phyloP scores from a whole-genome alignment of 2,329 filamentous ascomycete species.

The Botrytis galanthina region DNA sequence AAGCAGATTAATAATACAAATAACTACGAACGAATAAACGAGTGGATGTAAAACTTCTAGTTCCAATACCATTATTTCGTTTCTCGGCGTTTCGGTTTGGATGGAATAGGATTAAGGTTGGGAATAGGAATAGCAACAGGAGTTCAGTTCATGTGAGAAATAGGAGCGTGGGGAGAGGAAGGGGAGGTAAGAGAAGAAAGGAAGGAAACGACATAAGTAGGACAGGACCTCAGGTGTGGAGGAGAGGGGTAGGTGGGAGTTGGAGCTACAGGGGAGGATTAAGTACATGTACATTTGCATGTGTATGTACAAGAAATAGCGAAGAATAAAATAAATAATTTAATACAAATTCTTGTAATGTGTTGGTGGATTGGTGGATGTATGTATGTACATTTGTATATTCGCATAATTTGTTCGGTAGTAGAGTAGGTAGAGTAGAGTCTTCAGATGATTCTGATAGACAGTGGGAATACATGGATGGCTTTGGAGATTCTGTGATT shows the following conservation, averaged over 20 bases:
- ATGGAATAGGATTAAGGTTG: not conserved
- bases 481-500: too few relatives aligned
- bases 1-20: conserved; percentile 15
- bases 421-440: too few relatives aligned
- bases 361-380: not conserved
- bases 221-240: not conserved
- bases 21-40: not conserved
- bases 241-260: not conserved
- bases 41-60: not conserved
- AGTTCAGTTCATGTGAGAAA: not conserved
- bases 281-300: not conserved
- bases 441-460: too few relatives aligned
- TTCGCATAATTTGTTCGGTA: too few relatives aligned
- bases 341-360: too few relatives aligned
- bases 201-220: not conserved
- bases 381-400: not conserved
- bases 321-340: not conserved
- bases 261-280: not conserved
- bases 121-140: not conserved
- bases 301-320: not conserved
- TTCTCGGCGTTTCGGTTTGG: conserved; percentile 1
- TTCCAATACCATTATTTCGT: not conserved
- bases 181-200: not conserved
- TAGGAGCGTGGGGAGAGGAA: not conserved
- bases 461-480: too few relatives aligned